phyloP scores from a whole-genome alignment of 2,329 filamentous ascomycete genomes.

The Claviceps maximensis region DNA sequence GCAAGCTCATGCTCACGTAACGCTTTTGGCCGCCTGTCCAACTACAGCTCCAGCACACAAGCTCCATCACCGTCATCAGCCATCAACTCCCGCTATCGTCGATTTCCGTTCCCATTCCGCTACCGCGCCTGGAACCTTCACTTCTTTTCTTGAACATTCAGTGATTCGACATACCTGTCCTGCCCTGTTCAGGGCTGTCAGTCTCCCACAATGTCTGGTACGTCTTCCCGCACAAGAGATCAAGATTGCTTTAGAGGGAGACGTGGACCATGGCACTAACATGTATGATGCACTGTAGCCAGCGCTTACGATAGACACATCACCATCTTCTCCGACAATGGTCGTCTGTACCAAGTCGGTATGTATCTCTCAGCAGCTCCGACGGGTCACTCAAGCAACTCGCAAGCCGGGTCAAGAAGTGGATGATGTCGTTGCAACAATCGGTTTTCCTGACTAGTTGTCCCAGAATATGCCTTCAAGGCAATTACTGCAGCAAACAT shows the following conservation, averaged over 20 bases:
- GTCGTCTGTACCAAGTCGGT: conserved; percentile 99
- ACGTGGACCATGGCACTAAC: conserved; percentile 12
- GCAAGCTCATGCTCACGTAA: conserved; percentile 32
- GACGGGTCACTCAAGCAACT: too few species aligned
- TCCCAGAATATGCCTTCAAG: conserved; percentile 98
- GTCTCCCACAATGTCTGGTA: conserved; percentile 39
- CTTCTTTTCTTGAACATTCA: too few species aligned
- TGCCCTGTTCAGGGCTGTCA: conserved; percentile 10
- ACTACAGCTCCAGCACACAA: conserved; percentile 8
- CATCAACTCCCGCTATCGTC: conserved; percentile 2
- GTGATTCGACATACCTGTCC: neutral
- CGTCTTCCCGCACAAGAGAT: conserved; percentile 10
- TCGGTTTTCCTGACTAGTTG: neutral
- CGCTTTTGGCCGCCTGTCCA: conserved; percentile 22
- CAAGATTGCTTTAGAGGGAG: neutral
- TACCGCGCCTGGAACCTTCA: conserved; percentile 1
- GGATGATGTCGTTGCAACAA: neutral
- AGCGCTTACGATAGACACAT: conserved; percentile 97
- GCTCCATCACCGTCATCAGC: conserved; percentile 7
- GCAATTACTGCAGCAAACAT: conserved; percentile 98
- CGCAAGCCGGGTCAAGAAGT: neutral
- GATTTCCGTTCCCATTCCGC: conserved; percentile 3
- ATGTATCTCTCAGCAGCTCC: conserved; percentile 28
- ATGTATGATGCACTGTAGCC: conserved; percentile 18
- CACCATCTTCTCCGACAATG: conserved; percentile 98